Conservation (phyloP, 192 early-diverging fungal genomes). For the Borealophlyctis nickersoniae region DNA sequence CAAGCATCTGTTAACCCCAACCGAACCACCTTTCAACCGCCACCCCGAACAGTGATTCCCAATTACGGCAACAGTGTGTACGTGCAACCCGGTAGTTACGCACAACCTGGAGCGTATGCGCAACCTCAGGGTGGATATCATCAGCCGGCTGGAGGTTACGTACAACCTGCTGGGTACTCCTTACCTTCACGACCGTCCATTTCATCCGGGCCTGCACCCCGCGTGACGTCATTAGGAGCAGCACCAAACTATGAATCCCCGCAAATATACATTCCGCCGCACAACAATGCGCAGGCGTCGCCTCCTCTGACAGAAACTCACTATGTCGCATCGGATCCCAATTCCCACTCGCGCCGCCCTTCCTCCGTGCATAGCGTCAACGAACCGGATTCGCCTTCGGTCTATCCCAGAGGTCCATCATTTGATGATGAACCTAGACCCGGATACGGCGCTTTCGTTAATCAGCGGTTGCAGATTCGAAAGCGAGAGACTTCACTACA, state of each 20-base stretch:
- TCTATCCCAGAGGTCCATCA: neutral
- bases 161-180: neutral
- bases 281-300: neutral
- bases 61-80: neutral
- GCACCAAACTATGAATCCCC: neutral
- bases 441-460: conserved; percentile 14
- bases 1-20: neutral
- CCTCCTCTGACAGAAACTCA: neutral
- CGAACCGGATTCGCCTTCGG: neutral
- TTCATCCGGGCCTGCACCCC: neutral
- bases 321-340: neutral
- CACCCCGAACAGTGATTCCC: conserved; percentile 9
- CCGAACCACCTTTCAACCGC: conserved; percentile 20
- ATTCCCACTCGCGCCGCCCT: neutral
- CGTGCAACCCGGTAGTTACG: conserved; percentile 1
- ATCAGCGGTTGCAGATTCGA: conserved; percentile 28
- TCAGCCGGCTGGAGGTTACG: neutral
- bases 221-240: neutral
- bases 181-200: neutral
- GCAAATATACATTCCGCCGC: neutral
- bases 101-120: neutral
- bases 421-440: neutral
- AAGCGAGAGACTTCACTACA: conserved; percentile 18
- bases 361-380: conserved; percentile 8
- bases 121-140: no score